Conservation (phyloP, 169 alveolate species). For the Plasmodium inui region DNA sequence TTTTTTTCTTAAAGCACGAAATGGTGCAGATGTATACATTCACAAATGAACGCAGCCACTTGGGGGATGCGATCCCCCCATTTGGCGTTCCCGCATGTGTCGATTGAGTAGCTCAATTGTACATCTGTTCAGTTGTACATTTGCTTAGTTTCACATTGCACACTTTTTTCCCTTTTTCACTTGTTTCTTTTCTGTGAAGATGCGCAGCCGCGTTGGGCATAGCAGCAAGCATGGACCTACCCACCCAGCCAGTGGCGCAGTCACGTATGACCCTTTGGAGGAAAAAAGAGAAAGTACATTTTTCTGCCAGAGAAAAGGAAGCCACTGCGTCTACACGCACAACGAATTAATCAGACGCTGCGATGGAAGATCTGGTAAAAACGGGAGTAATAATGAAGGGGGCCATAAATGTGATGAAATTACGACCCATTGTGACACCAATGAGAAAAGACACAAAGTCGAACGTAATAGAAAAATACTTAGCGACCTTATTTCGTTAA, state of each 20-base stretch:
- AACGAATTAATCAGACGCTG: not conserved
- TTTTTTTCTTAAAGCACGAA: conserved; percentile 10
- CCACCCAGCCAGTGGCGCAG: not conserved
- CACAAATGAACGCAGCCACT: not conserved
- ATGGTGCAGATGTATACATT: not conserved
- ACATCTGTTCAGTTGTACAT: not conserved
- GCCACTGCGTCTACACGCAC: not conserved
- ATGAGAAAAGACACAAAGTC: not conserved
- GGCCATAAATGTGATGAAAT: not conserved
- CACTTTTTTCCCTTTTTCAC: not conserved
- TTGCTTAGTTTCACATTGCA: not conserved
- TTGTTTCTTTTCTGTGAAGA: not conserved
- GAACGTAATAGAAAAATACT: conserved; percentile 9
- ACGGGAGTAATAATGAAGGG: not conserved
- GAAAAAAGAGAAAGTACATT: not conserved
- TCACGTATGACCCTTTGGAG: not conserved
- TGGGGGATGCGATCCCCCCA: not conserved
- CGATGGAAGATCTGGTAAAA: not conserved
- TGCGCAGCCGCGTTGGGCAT: not conserved
- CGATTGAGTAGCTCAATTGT: not conserved
- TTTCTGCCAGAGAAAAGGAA: not conserved
- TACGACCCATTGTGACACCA: not conserved
- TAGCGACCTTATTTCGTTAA: conserved; percentile 14
- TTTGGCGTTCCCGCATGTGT: not conserved
- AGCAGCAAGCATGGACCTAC: not conserved